Evolutionary conservation across 805 yeast species (phyloP).

Genomic region (Ogataea methylovora): DNA sequence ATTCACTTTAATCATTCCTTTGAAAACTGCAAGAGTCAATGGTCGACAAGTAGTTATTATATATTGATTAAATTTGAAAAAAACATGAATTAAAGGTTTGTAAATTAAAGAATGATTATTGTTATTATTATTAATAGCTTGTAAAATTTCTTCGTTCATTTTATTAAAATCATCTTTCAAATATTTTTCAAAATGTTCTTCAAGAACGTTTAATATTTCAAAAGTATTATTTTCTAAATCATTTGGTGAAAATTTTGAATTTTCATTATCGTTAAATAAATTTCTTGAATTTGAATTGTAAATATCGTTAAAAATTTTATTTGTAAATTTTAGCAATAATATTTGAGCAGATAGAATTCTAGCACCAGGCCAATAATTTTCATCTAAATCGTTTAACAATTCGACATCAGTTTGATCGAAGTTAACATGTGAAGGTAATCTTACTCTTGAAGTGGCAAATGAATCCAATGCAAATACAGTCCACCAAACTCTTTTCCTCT

Average conservation of each 20-base stretch:
- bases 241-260: constrained; percentile 10
- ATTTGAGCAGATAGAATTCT: constrained; percentile 21
- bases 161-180: constrained; percentile 13
- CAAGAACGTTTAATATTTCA: constrained; percentile 11
- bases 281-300: constrained; percentile 23
- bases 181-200: constrained; percentile 16
- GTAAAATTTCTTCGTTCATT: constrained; percentile 10
- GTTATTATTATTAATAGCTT: constrained; percentile 1
- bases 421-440: constrained; percentile 28
- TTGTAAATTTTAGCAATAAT: constrained; percentile 18
- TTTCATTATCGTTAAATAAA: constrained; percentile 12
- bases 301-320: constrained; percentile 24
- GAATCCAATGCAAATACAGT: constrained; percentile 29
- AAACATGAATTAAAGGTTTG: constrained; percentile 23
- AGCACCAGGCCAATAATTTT: constrained; percentile 24
- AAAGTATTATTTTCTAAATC: constrained; percentile 15
- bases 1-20: constrained; percentile 17
- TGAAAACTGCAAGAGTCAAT: constrained; percentile 25
- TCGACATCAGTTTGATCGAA: constrained; percentile 26
- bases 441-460: constrained; percentile 28
- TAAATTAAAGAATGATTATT: constrained; percentile 8
- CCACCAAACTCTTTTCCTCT: constrained; percentile 32
- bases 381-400: constrained; percentile 14
- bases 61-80: constrained; percentile 27
- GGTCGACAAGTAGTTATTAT: constrained; percentile 30